phyloP scores from a whole-genome alignment of 306 rosid genomes.

The Heteromeles arbutifolia region DNA sequence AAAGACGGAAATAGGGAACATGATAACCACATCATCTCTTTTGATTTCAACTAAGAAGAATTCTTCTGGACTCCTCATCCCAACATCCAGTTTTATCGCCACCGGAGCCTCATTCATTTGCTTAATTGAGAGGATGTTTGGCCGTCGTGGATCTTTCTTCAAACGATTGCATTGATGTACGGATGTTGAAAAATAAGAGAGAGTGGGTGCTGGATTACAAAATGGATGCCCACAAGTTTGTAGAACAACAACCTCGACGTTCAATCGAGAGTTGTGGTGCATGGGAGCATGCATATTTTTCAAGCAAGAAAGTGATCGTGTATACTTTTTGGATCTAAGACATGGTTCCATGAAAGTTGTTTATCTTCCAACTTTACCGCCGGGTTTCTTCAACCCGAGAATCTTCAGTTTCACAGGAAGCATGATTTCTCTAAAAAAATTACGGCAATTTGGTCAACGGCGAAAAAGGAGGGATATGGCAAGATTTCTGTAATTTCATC shows the following conservation, averaged over 20 bases:
- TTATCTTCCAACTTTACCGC: background rate
- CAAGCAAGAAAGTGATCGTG: background rate
- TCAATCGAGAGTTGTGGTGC: background rate
- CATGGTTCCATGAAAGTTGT: background rate
- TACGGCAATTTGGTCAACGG: background rate
- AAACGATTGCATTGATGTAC: background rate
- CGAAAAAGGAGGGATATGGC: background rate
- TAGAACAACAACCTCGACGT: background rate
- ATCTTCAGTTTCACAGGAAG: background rate
- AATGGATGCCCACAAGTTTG: background rate
- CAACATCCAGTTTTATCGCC: background rate
- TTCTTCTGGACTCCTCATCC: background rate
- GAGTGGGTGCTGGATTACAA: background rate
- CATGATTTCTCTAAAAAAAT: background rate
- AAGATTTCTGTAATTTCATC: no score
- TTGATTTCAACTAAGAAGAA: background rate
- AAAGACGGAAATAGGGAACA: no score
- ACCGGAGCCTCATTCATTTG: background rate
- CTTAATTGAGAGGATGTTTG: background rate
- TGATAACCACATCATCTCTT: no score
- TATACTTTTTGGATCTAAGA: background rate
- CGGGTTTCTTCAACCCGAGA: background rate
- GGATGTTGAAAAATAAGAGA: background rate
- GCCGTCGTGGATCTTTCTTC: background rate
- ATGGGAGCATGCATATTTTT: background rate